Evolutionary conservation across 805 yeast species (phyloP).

Genomic region (Kregervanrija pseudodelftensis): DNA sequence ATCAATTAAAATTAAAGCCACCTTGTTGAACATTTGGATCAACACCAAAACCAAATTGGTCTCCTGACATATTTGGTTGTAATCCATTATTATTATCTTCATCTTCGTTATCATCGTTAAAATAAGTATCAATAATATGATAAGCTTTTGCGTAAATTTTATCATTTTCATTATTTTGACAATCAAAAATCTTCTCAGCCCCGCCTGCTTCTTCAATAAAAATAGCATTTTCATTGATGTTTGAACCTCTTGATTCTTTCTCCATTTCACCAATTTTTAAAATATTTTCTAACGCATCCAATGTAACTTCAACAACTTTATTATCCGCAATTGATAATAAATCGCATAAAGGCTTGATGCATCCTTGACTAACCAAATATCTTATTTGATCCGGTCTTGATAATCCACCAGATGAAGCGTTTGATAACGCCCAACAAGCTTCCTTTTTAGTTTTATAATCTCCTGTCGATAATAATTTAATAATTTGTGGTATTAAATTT

Average conservation of each 20-base stretch:
- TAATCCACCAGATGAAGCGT: constrained; percentile 94
- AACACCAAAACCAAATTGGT: constrained; percentile 83
- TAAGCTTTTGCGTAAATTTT: constrained; percentile 89
- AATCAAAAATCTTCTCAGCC: constrained; percentile 88
- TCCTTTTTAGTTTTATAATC: constrained; percentile 96
- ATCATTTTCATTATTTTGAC: constrained; percentile 88
- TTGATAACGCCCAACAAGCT: constrained; percentile 99
- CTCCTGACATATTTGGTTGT: constrained; percentile 68
- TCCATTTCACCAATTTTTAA: constrained; percentile 92
- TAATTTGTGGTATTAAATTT: constrained; percentile 87
- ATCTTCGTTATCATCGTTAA: constrained; percentile 74
- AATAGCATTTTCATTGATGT: constrained; percentile 79
- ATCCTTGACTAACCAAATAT: constrained; percentile 89
- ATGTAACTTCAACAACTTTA: constrained; percentile 87
- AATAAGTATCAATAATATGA: constrained; percentile 83
- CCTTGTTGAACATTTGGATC: constrained; percentile 40
- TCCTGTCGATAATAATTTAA: constrained; percentile 65
- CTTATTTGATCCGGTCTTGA: constrained; percentile 88
- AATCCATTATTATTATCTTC: constrained; percentile 47
- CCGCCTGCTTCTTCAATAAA: constrained; percentile 98
- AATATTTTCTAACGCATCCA: constrained; percentile 92
- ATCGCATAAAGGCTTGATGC: constrained; percentile 96
- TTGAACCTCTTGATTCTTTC: constrained; percentile 63
- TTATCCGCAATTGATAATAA: constrained; percentile 81
- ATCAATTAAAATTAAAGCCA: constrained; percentile 41